phyloP scores from a whole-genome alignment of 2,329 filamentous ascomycete species.

The Trichoderma atrobrunneum region DNA sequence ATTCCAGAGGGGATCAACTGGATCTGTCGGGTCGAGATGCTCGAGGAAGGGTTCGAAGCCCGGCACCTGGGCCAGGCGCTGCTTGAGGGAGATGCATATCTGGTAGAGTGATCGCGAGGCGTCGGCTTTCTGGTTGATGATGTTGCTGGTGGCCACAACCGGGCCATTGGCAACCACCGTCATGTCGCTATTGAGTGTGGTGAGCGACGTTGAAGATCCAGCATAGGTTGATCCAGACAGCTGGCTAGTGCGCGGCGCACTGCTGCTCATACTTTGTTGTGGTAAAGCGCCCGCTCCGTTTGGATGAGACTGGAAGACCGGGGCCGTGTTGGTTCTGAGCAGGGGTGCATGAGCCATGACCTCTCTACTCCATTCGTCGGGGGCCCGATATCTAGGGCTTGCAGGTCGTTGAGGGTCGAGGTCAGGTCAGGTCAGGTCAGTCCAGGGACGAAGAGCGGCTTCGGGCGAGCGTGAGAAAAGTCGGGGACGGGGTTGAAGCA shows the following conservation, averaged over 20 bases:
- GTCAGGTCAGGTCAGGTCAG: background rate
- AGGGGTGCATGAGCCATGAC: constrained; percentile 60
- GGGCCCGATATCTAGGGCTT: constrained; percentile 18
- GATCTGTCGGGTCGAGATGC: constrained; percentile 68
- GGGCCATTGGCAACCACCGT: constrained; percentile 52
- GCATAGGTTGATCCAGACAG: constrained; percentile 60
- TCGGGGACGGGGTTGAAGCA: constrained; percentile 2
- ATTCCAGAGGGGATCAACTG: constrained; percentile 88
- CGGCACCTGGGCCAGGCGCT: constrained; percentile 77
- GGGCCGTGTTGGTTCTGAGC: constrained; percentile 57
- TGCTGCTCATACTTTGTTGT: constrained; percentile 47
- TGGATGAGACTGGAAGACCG: constrained; percentile 50
- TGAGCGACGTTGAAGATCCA: constrained; percentile 52
- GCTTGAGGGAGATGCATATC: constrained; percentile 83
- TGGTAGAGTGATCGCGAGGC: constrained; percentile 91
- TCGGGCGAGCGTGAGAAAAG: constrained; percentile 8
- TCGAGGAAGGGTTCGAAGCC: constrained; percentile 74
- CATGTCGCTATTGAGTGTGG: constrained; percentile 45
- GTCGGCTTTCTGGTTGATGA: constrained; percentile 95
- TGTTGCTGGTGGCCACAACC: constrained; percentile 79
- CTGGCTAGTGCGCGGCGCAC: constrained; percentile 57
- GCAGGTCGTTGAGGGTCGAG: background rate
- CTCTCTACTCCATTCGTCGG: constrained; percentile 43
- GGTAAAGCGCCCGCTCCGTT: constrained; percentile 46
- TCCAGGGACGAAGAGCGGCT: background rate